Conservation (phyloP, 306 rosid species). For the Citrullus colocynthis region DNA sequence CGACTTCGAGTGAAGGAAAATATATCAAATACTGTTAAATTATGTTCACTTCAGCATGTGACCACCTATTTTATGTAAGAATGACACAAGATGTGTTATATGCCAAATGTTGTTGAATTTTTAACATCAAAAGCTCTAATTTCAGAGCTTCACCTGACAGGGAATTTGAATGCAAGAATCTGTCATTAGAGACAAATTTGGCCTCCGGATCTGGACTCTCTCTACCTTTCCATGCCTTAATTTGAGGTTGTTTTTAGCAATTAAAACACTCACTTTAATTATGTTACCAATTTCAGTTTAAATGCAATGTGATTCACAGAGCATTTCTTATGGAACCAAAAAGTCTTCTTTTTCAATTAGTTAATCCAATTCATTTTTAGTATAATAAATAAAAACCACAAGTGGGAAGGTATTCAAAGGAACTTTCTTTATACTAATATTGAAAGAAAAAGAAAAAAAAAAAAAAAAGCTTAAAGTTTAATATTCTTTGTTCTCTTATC, state of each 20-base stretch:
- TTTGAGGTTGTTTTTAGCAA: slow-evolving; percentile 1
- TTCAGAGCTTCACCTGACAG: not conserved
- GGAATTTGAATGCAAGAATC: not conserved
- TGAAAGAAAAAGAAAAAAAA: not conserved
- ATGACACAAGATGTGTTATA: no score
- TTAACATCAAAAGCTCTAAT: not conserved
- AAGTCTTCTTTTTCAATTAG: not conserved
- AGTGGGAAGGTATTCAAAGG: not conserved
- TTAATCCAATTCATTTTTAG: not conserved
- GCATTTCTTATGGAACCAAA: not conserved
- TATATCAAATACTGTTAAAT: no score
- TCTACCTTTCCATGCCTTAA: not conserved
- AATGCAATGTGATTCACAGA: not conserved
- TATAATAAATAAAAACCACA: not conserved
- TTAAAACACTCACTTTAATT: not conserved
- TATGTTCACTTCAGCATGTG: no score
- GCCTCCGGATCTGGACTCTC: not conserved
- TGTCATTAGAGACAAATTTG: not conserved
- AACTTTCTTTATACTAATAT: not conserved
- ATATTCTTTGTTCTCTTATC: not conserved
- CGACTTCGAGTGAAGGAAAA: no score
- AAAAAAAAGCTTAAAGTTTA: not conserved
- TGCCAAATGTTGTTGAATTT: not conserved
- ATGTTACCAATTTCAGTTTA: not conserved
- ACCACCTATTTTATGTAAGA: no score